A percentile compares a stretch with the other conserved stretches of the same genome.
These are phyloP conservation scores for Kwoniella shivajii DNA, from an alignment of 1,284 basidiomycete species.

Conservation along the genomic window DNA sequence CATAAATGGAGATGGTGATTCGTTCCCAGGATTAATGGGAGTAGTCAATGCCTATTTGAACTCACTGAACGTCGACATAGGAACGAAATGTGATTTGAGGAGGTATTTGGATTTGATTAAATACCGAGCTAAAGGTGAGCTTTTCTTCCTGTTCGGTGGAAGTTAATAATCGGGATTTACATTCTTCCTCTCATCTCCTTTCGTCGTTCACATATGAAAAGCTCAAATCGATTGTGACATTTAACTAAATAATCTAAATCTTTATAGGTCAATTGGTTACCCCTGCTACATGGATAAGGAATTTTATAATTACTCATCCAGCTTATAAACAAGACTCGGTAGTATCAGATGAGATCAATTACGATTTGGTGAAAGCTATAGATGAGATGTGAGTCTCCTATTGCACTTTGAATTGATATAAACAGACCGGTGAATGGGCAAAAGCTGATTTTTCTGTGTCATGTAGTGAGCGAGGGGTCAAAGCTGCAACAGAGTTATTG, in stretches of 20 bases:
- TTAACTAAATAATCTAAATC: too few species aligned
- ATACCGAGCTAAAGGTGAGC: conserved; percentile 74
- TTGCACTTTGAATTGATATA: background rate
- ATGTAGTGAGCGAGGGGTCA: conserved; percentile 68
- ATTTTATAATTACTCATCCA: conserved; percentile 87
- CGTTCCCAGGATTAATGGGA: conserved; percentile 83
- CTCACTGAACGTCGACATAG: conserved; percentile 75
- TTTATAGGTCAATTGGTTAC: conserved; percentile 77
- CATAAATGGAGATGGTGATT: conserved; percentile 76
- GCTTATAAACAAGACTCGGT: conserved; percentile 88
- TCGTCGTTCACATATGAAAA: background rate
- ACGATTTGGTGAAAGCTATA: conserved; percentile 86
- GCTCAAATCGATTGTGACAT: background rate
- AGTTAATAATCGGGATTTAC: background rate
- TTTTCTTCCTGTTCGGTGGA: background rate
- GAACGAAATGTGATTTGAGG: conserved; percentile 68
- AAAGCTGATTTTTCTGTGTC: conserved; percentile 7
- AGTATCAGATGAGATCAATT: conserved; percentile 88
- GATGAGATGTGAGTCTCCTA: conserved; percentile 73
- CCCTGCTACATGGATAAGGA: conserved; percentile 88
- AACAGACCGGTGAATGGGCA: too few species aligned
- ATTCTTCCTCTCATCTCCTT: background rate
- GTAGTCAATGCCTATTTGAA: conserved; percentile 86
- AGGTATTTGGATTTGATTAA: conserved; percentile 79
- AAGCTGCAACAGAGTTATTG: conserved; percentile 66